Base-by-base conservation (phyloP, 2,329 filamentous ascomycete species). In the Cyphellophora europaea region DNA sequence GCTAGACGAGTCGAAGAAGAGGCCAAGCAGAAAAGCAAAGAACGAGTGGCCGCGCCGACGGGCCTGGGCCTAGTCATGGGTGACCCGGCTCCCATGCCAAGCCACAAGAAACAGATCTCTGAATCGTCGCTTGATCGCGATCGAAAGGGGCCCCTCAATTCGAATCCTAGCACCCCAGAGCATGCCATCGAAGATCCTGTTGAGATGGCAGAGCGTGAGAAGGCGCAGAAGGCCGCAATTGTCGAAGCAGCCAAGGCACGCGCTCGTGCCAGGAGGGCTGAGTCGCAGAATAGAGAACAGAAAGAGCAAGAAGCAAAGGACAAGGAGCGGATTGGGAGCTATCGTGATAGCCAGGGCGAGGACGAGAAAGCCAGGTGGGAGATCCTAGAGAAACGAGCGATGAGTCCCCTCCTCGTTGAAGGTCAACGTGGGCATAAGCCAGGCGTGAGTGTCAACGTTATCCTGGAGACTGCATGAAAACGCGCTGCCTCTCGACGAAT, bases 1-100 rank as follows among this genome's bases (percentile, higher is more conserved):
- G 43, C 35, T 5, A 37, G 42, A 11, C 38, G 43, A 13, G 32
- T 32, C 10, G 40, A 37, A 16, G 30, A 32, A n/a, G 19, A 33
- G 19, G 37, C 29, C 5, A 27, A 30, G 29, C 19, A 14, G 11
- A 25, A 25, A n/a, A n/a, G n/a, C 8, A 25, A 25, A n/a, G 21
- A 25, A 25, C 4, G 12, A n/a, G 13, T 18, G 14, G 15, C 16
- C 4, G 15, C 19, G 17, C 21, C 21, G 8, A n/a, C 21, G 8
- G 21, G 21, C n/a, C 21, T 25, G 21, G 21, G 21, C n/a, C 21
- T 25, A n/a, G 21, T 25, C 8, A 25, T 25, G 21, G 21, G 21
- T 25, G 21, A 25, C 21, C n/a, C n/a, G n/a, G 15, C 15, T 32
- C 6, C 18, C 16, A 16, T 18, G 17, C 10, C 14, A 12, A 8